Conservation (phyloP, 495 filamentous ascomycete species). For the Neurospora pannonica region DNA sequence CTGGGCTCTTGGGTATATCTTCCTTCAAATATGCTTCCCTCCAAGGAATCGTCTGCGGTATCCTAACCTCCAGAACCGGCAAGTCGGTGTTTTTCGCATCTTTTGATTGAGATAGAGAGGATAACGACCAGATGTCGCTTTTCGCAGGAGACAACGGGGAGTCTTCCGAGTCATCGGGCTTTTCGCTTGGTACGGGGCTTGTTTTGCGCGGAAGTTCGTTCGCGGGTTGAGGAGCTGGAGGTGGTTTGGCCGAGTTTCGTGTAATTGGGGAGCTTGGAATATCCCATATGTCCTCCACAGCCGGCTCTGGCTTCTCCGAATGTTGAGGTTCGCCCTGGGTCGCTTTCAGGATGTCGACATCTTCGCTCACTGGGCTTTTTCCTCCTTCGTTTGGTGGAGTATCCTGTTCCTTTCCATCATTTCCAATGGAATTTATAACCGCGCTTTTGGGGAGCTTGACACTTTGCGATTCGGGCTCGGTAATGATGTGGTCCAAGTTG, state of each 20-base stretch:
- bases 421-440: neutral
- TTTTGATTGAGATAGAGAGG: neutral
- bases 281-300: conserved; percentile 8
- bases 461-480: neutral
- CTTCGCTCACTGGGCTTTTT: neutral
- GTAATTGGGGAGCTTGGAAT: neutral
- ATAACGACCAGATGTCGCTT: neutral
- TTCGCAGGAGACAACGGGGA: neutral
- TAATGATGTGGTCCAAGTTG: neutral
- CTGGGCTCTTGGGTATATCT: neutral
- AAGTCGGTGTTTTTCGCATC: neutral
- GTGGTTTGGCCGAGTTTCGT: neutral
- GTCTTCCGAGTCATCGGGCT: neutral
- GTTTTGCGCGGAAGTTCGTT: neutral
- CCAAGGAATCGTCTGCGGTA: neutral
- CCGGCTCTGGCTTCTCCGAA: neutral
- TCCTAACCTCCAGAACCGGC: neutral
- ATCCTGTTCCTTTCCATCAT: neutral
- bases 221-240: neutral
- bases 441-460: neutral
- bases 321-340: neutral
- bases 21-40: neutral
- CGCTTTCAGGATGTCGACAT: conserved; percentile 12
- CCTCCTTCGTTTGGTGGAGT: neutral
- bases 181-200: neutral